Base-by-base conservation (phyloP, 768 basidiomycete species). In the Trametes coccinea region DNA sequence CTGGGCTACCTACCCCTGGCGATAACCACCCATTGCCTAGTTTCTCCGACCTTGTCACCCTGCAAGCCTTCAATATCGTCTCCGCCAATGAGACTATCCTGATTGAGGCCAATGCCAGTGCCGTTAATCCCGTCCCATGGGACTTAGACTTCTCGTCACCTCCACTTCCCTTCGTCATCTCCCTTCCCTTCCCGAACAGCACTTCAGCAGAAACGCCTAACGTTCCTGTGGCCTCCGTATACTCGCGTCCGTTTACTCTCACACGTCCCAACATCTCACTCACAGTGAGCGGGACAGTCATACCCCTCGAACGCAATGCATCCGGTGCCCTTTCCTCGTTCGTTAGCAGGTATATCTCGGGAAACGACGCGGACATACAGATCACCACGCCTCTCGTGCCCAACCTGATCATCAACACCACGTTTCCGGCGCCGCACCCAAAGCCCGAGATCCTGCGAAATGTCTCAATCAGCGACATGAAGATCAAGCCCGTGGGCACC, bases 401-500 rank as follows among this genome's bases (percentile, higher is more conserved):
- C 0, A 77, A 71, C 39, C 68, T 87, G 30, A 64, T 74, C 22
- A 65, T 84, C 30, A 61, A 73, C 49, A 76, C 83, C 16, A 72
- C 76, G 1, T 93, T 93, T 67, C 92, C 92, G 2, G 81, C 82
- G 0, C 89, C 88, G 1, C 71, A 78, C 48, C 84, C 85, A 4
- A 80, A 78, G 29, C 91, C 92, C 1, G 77, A 82, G 30, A 75
- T 94, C 39, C 78, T 94, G 13, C 83, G 82, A 11, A 77, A 90
- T 64, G 86, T 93, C 45, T 88, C 88, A 3, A 87, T 93, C 61
- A 80, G 79, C 45, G 80, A 89, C 68, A 93, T 93, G 92, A 83
- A 82, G 67, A 79, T 93, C 59, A 84, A 79, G 61, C 80, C 88
- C 30, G 63, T 66, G 5, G 78, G 78, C 46, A 67, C 66, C 11